Evolutionary conservation across 2,329 filamentous ascomycete species (phyloP), one percentile per base, ranked within the genome.

Genomic region (Aspergillus sp.): DNA sequence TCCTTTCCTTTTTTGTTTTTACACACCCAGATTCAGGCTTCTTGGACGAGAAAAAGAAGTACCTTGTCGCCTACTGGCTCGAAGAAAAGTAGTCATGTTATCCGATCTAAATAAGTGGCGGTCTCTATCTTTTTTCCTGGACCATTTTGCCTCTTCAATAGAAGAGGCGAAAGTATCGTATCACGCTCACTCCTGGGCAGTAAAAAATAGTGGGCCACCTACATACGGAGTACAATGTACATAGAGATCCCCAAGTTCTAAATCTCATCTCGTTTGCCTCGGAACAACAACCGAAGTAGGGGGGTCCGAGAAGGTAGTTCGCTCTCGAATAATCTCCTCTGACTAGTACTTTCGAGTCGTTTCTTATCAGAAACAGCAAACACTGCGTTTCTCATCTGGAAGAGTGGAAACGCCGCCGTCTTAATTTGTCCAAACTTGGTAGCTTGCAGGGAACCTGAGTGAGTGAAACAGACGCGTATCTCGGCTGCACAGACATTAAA

Each of bases 381-480:
- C 43, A 31, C 27, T 48, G 55, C 55, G 44, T 43, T n/a, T 52
- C 15, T 31, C 39, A 35, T 14, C 31, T 52, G n/a, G 14, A 51
- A 31, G 41, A 23, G 27, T 31, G 27, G 27, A 31, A 31, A 31
- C 27, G 27, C 27, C 33, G 46, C 21, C n/a, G 24, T 23, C n/a
- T 39, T 46, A 31, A 56, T 56, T 56, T 52, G 55, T 44, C 37
- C 35, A 40, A 24, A 6, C 50, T 31, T 11, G 27, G 27, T 31
- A 11, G 27, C 27, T 31, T 31, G 27, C 27, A 31, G 27, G 27
- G 9, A 31, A 37, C 15, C 9, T 46, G 44, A 43, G 60, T 63
- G 66, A 67, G 59, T 68, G 68, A 70, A 70, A 70, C 68, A 69
- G 63, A 71, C 68, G 68, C 69, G 68, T 72, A 71, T 69, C 61